A percentile compares a stretch with the other conserved stretches of the same genome.
Evolutionary conservation across 208 protist species (phyloP).

Genomic region (Leishmania lainsoni): DNA sequence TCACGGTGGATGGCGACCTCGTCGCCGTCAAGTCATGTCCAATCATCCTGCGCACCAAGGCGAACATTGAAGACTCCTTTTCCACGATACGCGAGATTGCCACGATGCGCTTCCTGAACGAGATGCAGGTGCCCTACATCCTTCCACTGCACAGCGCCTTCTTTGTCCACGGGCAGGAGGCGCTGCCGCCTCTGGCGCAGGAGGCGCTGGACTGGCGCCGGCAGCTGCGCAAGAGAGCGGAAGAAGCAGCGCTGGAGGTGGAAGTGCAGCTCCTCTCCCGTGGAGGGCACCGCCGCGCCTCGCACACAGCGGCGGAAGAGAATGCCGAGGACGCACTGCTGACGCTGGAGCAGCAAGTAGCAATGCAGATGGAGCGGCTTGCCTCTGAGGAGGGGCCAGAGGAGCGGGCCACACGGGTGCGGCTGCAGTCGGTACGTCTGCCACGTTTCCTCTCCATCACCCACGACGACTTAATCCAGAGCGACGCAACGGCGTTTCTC

Average conservation of each 20-base stretch:
- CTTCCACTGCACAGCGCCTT: constrained; percentile 86
- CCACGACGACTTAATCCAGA: constrained; percentile 60
- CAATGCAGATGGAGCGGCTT: constrained; percentile 22
- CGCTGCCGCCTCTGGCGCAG: constrained; percentile 62
- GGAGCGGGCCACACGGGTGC: constrained; percentile 34
- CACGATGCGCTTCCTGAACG: constrained; percentile 81
- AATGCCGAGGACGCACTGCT: not conserved
- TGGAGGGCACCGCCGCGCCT: not conserved
- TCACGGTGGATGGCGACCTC: constrained; percentile 73
- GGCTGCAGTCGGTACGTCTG: constrained; percentile 45
- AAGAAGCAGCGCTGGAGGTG: constrained; percentile 37
- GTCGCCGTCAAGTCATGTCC: constrained; percentile 88
- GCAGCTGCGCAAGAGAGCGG: constrained; percentile 31
- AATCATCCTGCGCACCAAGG: constrained; percentile 54
- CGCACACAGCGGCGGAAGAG: not conserved
- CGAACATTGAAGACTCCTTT: constrained; percentile 76
- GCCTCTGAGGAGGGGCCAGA: constrained; percentile 25
- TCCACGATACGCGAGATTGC: constrained; percentile 82
- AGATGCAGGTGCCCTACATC: constrained; percentile 83
- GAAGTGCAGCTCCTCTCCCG: constrained; percentile 26
- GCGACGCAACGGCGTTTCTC: constrained; percentile 77
- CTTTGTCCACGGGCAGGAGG: constrained; percentile 53
- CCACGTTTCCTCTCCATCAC: constrained; percentile 82
- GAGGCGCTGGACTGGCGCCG: constrained; percentile 46
- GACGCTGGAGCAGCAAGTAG: constrained; percentile 33